These are phyloP conservation scores for Lentinula novae-zelandiae DNA, from an alignment of 1,284 basidiomycete genomes.

Conservation along the genomic window DNA sequence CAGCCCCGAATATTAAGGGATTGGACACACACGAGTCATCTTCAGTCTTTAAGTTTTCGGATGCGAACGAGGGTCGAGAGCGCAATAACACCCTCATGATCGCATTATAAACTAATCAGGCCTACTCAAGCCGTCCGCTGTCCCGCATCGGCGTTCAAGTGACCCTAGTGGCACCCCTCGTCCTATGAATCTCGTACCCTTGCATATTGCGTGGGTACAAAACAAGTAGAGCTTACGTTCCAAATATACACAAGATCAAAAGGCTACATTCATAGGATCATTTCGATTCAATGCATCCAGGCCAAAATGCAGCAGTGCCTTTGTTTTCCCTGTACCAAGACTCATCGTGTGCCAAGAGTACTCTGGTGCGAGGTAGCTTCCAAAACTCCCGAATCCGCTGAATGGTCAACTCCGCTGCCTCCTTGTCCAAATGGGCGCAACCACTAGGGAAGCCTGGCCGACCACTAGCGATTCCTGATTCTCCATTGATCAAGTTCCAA, in stretches of 20 bases:
- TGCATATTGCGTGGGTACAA: too few relatives aligned
- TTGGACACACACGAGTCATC: too few relatives aligned
- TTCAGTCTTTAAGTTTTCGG: too few relatives aligned
- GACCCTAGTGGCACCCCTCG: too few relatives aligned
- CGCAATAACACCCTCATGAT: too few relatives aligned
- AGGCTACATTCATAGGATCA: background rate
- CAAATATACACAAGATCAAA: background rate
- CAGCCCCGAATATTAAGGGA: too few relatives aligned
- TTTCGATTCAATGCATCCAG: constrained; percentile 34
- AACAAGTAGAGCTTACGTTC: too few relatives aligned
- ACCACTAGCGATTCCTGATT: constrained; percentile 35
- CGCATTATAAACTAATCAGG: too few relatives aligned
- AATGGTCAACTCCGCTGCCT: constrained; percentile 38
- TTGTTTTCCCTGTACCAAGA: constrained; percentile 48
- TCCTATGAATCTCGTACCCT: too few relatives aligned
- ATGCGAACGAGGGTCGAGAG: too few relatives aligned
- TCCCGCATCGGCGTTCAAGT: too few relatives aligned
- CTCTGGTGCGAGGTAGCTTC: constrained; percentile 35
- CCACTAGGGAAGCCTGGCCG: constrained; percentile 21
- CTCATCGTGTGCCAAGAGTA: constrained; percentile 50
- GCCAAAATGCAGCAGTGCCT: constrained; percentile 36
- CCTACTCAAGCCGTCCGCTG: too few relatives aligned
- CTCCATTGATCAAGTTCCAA: constrained; percentile 45
- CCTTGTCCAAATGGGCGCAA: constrained; percentile 43
- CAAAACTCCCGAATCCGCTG: constrained; percentile 35